Evolutionary conservation across 495 filamentous ascomycete genomes (phyloP).

Genomic region (Clavariopsis aquatica): DNA sequence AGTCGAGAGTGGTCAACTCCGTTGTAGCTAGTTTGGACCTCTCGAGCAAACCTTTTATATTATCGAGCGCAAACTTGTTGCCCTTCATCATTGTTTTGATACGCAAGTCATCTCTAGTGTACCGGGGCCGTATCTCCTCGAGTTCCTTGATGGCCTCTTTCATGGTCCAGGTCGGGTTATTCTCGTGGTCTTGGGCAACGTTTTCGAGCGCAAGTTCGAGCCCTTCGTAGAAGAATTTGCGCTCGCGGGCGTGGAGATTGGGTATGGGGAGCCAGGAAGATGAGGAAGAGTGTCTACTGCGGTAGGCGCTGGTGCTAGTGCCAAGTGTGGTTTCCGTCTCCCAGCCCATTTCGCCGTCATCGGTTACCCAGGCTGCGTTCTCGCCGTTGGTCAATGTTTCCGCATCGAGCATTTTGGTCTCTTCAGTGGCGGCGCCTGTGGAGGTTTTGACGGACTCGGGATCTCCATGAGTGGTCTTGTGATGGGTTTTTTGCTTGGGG

Average conservation of each 20-base stretch:
- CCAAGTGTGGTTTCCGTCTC: no score
- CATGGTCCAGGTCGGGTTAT: background rate
- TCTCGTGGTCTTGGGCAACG: background rate
- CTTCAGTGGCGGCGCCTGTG: no score
- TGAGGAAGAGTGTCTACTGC: no score
- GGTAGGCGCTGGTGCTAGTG: no score
- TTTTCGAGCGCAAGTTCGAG: constrained; percentile 2
- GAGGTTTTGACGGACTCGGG: no score
- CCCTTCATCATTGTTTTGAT: background rate
- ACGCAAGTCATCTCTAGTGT: background rate
- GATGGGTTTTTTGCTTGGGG: no score
- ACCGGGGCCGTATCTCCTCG: background rate
- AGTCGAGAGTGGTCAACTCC: background rate
- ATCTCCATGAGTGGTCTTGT: no score
- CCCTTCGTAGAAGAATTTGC: background rate
- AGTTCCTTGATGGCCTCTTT: background rate
- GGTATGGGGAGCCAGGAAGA: no score
- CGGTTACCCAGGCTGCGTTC: no score
- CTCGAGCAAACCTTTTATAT: background rate
- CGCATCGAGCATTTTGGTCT: no score
- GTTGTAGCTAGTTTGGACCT: background rate
- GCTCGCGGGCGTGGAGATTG: background rate
- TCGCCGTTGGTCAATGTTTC: no score
- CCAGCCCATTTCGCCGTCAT: no score
- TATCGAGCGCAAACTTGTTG: background rate